Evolutionary conservation across 176 grass and related monocot species (phyloP), one percentile per base, ranked within the genome.

Genomic region (Luzula sylvatica): DNA sequence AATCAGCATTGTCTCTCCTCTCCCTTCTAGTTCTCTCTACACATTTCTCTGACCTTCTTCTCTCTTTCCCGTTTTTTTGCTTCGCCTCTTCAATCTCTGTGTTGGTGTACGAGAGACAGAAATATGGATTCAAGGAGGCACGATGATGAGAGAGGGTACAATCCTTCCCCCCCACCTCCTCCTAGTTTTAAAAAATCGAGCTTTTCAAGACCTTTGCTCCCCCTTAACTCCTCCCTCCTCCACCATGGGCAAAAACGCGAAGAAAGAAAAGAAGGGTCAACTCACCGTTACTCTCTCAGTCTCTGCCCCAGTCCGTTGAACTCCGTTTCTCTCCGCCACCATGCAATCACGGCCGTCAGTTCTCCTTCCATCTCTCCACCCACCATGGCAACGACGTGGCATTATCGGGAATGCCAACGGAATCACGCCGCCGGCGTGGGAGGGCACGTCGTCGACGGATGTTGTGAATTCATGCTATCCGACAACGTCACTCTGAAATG

Each of bases 391-490:
- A 12, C 49, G 38, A 42, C 74, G 54, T 78, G 76, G 86, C 49
- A 74, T 60, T 92, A 98, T 71, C 69, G 77, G 39, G 92, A 98
- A 72, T 90, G 92, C 78, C 72, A 79, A 26, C 62, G 68, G 8
- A 98, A 98, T 68, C 85, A 90, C 52, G 81, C 75, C 9, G 92
- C 92, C 41, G 72, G 75, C 81, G 57, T 90, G 50, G 92, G 92
- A 38, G 81, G 85, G 29, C 78, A 90, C 43, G 75, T 98, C 56
- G 68, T 98, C 14, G 92, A 98, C 25, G 92, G 92, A 26, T 98
- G 92, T 70, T 81, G 92, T 64, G 92, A 98, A 77, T 98, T 87
- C 92, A 90, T 90, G 92, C 59, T 75, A 14, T 72, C 70, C 27
- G 56, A 51, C 7, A 19, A 57, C 4, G 66, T 46, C 45, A 81